Evolutionary conservation across 352 stramenopile genomes (phyloP), one percentile per base, ranked within the genome.

Genomic region (Phytophthora chlamydospora): DNA sequence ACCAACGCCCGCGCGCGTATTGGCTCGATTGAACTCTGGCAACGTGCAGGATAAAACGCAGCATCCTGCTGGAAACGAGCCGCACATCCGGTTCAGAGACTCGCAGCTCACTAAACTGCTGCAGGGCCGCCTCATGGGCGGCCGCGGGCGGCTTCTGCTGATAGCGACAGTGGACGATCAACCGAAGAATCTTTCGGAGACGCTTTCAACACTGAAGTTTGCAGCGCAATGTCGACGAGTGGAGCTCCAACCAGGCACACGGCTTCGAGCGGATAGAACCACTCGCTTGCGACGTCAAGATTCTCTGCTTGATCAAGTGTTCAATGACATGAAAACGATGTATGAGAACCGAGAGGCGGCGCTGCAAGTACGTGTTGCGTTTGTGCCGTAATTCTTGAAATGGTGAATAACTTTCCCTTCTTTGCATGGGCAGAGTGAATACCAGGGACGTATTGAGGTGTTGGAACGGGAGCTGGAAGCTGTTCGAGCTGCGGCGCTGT

Each of bases 181-280:
- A 21, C 44, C 71, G 0, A 57, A 58, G 14, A 86, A 90, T 59
- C 58, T 90, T 2, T 71, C 66, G 0, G 83, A 92, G 67, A 92
- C 79, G 19, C 57, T 90, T 7, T 89, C 75, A 16, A 92, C 83
- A 14, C 74, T 92, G 14, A 92, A 92, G 42, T 92, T 92, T 55
- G 80, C 83, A n/a, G 47, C 75, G 1, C 78, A 89, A 58, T 90
- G 83, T 44, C 76, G 80, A 9, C 71, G 78, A 14, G 79, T 90
- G 9, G 75, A 87, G 40, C 60, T 87, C n/a, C 68, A 74, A 29
- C 58, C 58, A 31, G 24, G 31, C 6, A 36, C 45, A 8, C 62
- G 17, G 36, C 50, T 60, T 7, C 35, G 47, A 0, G 57, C 62
- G 12, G 52, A 73, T 19, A 56, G 39, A 17, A 13, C 51, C 27